These are phyloP conservation scores for Atkinsonella texensis DNA, from an alignment of 2,329 filamentous ascomycete genomes.

Conservation along the genomic window DNA sequence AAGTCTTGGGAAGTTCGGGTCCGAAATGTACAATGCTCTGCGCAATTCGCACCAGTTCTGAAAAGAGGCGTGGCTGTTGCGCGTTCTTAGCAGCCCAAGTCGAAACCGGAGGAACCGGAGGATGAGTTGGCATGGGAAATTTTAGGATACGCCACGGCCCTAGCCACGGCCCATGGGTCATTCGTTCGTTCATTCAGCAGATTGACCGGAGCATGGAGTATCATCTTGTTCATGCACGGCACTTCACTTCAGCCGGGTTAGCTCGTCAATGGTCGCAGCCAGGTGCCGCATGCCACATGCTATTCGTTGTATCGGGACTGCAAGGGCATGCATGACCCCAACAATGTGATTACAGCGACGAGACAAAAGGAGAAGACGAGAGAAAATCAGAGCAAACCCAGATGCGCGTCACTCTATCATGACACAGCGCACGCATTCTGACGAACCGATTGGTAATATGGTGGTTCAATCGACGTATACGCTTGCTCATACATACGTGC, in stretches of 20 bases:
- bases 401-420: neutral
- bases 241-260: neutral
- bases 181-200: neutral
- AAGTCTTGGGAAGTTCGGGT: too few species aligned
- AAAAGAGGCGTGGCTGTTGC: neutral
- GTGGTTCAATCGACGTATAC: too few species aligned
- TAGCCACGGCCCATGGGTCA: too few species aligned
- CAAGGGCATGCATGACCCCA: too few species aligned
- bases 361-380: neutral
- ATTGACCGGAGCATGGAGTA: neutral
- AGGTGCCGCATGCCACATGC: neutral
- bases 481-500: too few species aligned
- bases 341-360: too few species aligned
- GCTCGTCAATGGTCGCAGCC: neutral
- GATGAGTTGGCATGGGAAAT: neutral
- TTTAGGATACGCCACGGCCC: neutral
- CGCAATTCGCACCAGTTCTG: neutral
- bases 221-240: constrained; percentile 1
- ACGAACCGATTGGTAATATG: too few species aligned
- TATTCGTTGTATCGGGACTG: neutral
- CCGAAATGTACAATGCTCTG: neutral
- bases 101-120: neutral
- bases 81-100: neutral
- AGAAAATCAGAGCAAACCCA: too few species aligned
- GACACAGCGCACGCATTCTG: too few species aligned